Evolutionary conservation across 176 grass and related monocot species (phyloP).

Genomic region (Aegilops longissima): DNA sequence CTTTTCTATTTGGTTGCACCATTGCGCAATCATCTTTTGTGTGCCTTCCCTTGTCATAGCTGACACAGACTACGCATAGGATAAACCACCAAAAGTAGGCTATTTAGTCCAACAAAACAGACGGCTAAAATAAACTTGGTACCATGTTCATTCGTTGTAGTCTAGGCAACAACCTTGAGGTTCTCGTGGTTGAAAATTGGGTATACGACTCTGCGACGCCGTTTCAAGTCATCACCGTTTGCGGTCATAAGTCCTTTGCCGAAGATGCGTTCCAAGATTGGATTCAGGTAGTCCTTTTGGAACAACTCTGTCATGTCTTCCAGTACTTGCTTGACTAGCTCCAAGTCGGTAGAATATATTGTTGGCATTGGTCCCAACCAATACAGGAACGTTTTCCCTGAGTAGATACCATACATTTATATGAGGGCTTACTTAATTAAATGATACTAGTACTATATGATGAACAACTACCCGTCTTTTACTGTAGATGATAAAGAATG

Average conservation of each 20-base stretch:
- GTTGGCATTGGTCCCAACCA: slow-evolving; percentile 46
- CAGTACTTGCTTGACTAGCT: slow-evolving; percentile 54
- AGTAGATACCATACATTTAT: no score
- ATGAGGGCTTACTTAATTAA: no score
- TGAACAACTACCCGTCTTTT: no score
- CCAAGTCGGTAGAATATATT: slow-evolving; percentile 35
- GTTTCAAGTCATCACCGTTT: slow-evolving; percentile 47
- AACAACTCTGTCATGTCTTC: slow-evolving; percentile 44
- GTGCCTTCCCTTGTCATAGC: slow-evolving; percentile 30
- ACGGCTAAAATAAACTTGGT: not conserved
- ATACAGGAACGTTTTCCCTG: slow-evolving; percentile 49
- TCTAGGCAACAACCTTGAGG: slow-evolving; percentile 38
- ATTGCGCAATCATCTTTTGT: not conserved
- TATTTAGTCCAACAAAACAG: not conserved
- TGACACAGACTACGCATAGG: slow-evolving; percentile 6
- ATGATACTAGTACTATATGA: no score
- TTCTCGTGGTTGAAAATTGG: slow-evolving; percentile 60
- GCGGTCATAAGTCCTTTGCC: slow-evolving; percentile 39
- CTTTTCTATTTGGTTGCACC: not conserved
- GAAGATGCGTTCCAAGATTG: slow-evolving; percentile 20
- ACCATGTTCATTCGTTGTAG: not conserved
- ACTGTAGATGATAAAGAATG: not conserved
- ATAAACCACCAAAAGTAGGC: not conserved
- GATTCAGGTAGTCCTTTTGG: slow-evolving; percentile 28
- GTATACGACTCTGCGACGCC: slow-evolving; percentile 46